Base-by-base conservation (phyloP, 169 alveolate species). In the Eimeria maxima region DNA sequence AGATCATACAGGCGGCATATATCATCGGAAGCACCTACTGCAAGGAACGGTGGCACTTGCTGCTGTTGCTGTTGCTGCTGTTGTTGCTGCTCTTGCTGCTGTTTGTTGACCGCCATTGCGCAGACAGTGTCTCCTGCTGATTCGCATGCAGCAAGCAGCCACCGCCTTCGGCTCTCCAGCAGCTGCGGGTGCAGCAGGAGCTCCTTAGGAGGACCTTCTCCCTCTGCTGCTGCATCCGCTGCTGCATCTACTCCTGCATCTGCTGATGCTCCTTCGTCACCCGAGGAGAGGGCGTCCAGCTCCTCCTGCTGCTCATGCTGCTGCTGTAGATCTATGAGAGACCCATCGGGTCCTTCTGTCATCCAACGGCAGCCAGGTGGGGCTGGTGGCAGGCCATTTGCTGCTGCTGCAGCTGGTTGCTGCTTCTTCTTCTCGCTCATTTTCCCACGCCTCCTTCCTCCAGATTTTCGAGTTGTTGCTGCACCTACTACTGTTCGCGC, bases 351-450 rank as follows among this genome's bases (percentile, higher is more conserved):
- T 11, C 76, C 60, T 42, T 86, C 93, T 22, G 63, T 60, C 81
- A 86, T 67, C 93, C 93, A 86, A 38, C 93, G 93, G 7, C 93
- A 86, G 2, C 93, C 93, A 22, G 93, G 93, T 0, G 93, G 93
- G 27, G 93, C 80, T 27, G 47, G 60, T 10, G 93, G 93, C 6
- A 86, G 45, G 5, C 69, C 90, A 4, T 57, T 16, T 67, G 78
- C 38, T 67, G 3, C 78, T 67, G 78, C 78, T 3, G 78, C 78
- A 2, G 78, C 78, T n/a, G 60, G 60, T 14, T 7, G 60, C 60
- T 53, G 10, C 20, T 14, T 14, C 20, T 53, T 53, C 20, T 14
- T 53, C 2, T 14, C 60, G 60, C 60, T 53, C 60, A 53, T 53
- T 14, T 53, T 53, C 60, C 20, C 60, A 11, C 20, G 60, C 60